phyloP scores from a whole-genome alignment of 2,329 filamentous ascomycete species.

The Cercospora sp. region DNA sequence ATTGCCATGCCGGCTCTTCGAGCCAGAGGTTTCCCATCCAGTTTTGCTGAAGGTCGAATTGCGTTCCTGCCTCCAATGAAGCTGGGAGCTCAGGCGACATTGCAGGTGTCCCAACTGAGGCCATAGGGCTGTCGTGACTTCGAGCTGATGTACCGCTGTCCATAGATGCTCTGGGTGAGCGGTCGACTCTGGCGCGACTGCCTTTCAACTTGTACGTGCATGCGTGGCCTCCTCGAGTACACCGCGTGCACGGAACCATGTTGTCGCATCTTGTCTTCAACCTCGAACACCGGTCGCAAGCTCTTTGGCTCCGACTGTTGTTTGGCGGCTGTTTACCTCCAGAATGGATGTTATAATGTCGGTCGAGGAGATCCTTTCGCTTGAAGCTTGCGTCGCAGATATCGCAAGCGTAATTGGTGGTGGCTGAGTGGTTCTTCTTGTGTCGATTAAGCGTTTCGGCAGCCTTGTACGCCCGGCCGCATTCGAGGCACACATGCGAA shows the following conservation, averaged over 20 bases:
- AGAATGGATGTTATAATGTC: conserved; percentile 26
- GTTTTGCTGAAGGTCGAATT: background rate
- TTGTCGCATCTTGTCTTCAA: conserved; percentile 29
- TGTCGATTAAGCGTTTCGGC: conserved; percentile 29
- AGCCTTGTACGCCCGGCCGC: conserved; percentile 27
- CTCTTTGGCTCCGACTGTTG: conserved; percentile 21
- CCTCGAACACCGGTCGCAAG: conserved; percentile 28
- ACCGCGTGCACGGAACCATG: conserved; percentile 24
- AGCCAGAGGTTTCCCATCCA: conserved; percentile 12
- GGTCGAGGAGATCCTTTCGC: conserved; percentile 28
- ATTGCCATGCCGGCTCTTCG: conserved; percentile 17
- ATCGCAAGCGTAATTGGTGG: conserved; percentile 23
- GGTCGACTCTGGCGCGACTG: conserved; percentile 22
- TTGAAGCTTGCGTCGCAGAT: conserved; percentile 28
- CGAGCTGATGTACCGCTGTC: conserved; percentile 6
- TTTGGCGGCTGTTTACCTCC: conserved; percentile 13
- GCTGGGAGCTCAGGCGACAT: conserved; percentile 1
- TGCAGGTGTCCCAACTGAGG: conserved; percentile 4
- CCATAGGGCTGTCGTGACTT: conserved; percentile 8
- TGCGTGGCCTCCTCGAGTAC: conserved; percentile 20
- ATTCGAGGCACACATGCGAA: conserved; percentile 23
- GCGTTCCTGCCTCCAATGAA: background rate
- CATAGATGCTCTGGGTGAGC: conserved; percentile 17
- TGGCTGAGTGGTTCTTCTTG: conserved; percentile 25
- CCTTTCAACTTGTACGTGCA: conserved; percentile 22